A percentile compares a stretch with the other conserved stretches of the same genome.
These are phyloP conservation scores for Cladobotryum mycophilum DNA, from an alignment of 2,329 filamentous ascomycete species.

Conservation along the genomic window DNA sequence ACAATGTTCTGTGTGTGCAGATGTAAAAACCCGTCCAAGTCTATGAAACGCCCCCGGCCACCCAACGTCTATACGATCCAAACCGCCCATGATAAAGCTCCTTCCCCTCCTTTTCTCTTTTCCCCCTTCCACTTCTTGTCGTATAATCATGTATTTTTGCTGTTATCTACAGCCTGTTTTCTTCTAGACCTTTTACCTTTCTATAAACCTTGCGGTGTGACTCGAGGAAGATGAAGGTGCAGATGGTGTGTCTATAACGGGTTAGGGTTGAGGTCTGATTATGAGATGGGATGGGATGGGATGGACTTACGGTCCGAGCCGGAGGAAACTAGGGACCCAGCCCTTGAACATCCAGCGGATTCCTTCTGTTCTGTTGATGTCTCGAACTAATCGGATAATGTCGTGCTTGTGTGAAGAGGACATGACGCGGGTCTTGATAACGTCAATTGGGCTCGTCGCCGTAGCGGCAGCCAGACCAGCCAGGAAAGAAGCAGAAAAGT, in stretches of 20 bases:
- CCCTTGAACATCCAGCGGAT: slow-evolving; percentile 82
- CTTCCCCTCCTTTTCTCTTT: neutral
- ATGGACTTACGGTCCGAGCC: slow-evolving; percentile 53
- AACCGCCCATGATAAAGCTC: neutral
- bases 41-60: slow-evolving; percentile 16
- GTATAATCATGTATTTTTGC: neutral
- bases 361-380: slow-evolving; percentile 66
- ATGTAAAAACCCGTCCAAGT: slow-evolving; percentile 10
- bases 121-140: neutral
- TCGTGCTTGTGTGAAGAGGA: slow-evolving; percentile 48
- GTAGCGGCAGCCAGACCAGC: slow-evolving; percentile 81
- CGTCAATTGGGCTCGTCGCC: slow-evolving; percentile 77
- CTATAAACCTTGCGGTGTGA: slow-evolving; percentile 76
- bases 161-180: slow-evolving; percentile 8
- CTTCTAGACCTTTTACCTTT: slow-evolving; percentile 38
- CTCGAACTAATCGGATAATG: slow-evolving; percentile 53
- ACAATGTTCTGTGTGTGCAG: slow-evolving; percentile 1
- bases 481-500: slow-evolving; percentile 71
- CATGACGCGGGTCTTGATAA: slow-evolving; percentile 88
- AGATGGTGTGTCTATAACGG: slow-evolving; percentile 65
- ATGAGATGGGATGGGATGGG: neutral
- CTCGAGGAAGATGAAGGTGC: slow-evolving; percentile 81
- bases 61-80: slow-evolving; percentile 11
- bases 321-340: slow-evolving; percentile 72
- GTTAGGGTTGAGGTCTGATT: slow-evolving; percentile 10